These are phyloP conservation scores for Solanum hybrid DNA, from an alignment of 305 asterid genomes.

Conservation along the genomic window DNA sequence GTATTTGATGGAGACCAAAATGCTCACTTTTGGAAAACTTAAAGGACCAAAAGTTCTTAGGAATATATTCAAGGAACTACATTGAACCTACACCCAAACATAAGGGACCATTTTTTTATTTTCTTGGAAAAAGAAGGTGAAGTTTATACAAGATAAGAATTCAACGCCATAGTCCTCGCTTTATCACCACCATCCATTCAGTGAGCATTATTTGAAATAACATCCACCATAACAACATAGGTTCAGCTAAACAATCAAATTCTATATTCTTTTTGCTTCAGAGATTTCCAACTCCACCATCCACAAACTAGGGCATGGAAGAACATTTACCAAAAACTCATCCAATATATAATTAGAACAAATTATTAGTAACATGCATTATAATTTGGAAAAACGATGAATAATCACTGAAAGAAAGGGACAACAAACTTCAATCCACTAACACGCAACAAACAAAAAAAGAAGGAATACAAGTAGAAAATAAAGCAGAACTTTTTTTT, in stretches of 20 bases:
- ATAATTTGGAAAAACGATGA: neutral
- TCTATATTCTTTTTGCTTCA: neutral
- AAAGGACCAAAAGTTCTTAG: neutral
- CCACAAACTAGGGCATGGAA: neutral
- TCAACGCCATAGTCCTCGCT: neutral
- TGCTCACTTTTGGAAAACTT: neutral
- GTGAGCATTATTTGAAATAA: neutral
- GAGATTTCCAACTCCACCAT: neutral
- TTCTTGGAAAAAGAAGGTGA: neutral
- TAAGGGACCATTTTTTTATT: neutral
- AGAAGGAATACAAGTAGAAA: neutral
- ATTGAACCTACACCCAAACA: neutral
- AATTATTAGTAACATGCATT: neutral
- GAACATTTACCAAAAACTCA: too few relatives aligned
- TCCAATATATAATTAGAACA: neutral
- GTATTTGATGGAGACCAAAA: neutral
- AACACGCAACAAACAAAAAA: neutral
- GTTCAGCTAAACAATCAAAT: neutral
- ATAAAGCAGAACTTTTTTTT: neutral
- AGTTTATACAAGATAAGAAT: neutral
- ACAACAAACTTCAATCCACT: neutral
- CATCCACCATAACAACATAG: neutral
- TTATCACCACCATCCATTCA: neutral
- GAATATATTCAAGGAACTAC: neutral
- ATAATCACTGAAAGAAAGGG: neutral